Evolutionary conservation across 352 stramenopile genomes (phyloP).

Genomic region (Phytophthora litchii): DNA sequence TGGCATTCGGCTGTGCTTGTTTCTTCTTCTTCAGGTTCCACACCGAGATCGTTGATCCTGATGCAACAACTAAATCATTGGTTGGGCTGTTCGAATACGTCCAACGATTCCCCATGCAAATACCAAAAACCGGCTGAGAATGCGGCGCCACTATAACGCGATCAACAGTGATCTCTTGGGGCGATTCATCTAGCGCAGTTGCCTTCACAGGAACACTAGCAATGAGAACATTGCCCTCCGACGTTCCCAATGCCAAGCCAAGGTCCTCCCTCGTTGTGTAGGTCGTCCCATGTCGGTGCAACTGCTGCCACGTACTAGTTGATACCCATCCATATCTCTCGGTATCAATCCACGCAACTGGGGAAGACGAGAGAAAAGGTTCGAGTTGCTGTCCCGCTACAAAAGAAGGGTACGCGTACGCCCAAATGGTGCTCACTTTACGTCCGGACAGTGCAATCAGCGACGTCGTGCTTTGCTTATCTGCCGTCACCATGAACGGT

Average conservation of each 20-base stretch:
- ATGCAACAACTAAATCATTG: constrained; percentile 65
- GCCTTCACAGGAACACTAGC: constrained; percentile 40
- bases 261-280: constrained; percentile 22
- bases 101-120: constrained; percentile 56
- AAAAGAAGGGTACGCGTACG: constrained; percentile 57
- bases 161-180: constrained; percentile 36
- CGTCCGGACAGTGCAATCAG: constrained; percentile 70
- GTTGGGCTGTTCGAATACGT: constrained; percentile 58
- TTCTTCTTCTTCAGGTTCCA: constrained; percentile 73
- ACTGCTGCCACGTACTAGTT: constrained; percentile 72
- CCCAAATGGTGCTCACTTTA: constrained; percentile 74
- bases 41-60: constrained; percentile 70
- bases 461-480: constrained; percentile 57
- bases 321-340: constrained; percentile 76
- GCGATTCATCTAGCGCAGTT: constrained; percentile 15
- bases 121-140: constrained; percentile 60
- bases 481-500: constrained; percentile 49
- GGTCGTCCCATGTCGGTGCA: constrained; percentile 39
- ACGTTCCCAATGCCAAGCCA: constrained; percentile 64
- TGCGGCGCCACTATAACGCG: constrained; percentile 64
- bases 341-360: constrained; percentile 68
- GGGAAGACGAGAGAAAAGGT: constrained; percentile 41
- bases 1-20: constrained; percentile 26
- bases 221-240: constrained; percentile 65
- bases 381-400: constrained; percentile 23